These are phyloP conservation scores for Kockovaella imperatae DNA, from an alignment of 768 basidiomycete genomes.

Conservation along the genomic window DNA sequence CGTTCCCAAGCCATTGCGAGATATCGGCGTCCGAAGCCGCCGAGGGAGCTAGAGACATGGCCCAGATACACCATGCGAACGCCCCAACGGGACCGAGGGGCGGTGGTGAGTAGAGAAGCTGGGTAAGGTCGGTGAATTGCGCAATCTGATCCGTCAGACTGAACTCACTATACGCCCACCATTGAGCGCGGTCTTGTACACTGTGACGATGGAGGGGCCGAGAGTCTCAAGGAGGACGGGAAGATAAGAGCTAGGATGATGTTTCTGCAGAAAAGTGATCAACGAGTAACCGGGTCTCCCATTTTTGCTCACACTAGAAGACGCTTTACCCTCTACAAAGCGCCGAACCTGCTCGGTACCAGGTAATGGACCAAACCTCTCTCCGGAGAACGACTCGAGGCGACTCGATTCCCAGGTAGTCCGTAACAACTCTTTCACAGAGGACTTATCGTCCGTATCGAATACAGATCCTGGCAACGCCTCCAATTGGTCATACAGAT, in stretches of 20 bases:
- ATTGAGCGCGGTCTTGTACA: slow-evolving; percentile 34
- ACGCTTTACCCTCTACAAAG: too few relatives aligned
- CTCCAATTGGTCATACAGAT: slow-evolving; percentile 24
- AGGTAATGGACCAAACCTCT: too few relatives aligned
- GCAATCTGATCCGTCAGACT: not conserved
- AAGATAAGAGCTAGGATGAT: slow-evolving; percentile 34
- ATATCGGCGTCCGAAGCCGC: not conserved
- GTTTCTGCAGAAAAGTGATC: not conserved
- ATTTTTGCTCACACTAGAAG: too few relatives aligned
- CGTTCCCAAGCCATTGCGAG: slow-evolving; percentile 31
- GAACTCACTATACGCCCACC: slow-evolving; percentile 36
- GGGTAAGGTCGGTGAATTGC: not conserved
- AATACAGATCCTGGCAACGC: slow-evolving; percentile 3
- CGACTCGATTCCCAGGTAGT: too few relatives aligned
- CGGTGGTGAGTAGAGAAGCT: slow-evolving; percentile 40
- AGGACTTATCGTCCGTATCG: too few relatives aligned
- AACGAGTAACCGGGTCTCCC: too few relatives aligned
- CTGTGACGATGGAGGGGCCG: slow-evolving; percentile 28
- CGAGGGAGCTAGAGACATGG: slow-evolving; percentile 23
- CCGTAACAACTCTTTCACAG: too few relatives aligned
- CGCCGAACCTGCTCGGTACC: too few relatives aligned
- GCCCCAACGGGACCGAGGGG: slow-evolving; percentile 34
- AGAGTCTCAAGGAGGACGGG: slow-evolving; percentile 24
- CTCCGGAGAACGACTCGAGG: too few relatives aligned
- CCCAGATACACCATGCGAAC: slow-evolving; percentile 38